Conservation (phyloP, 2,329 filamentous ascomycete species). For the Exophiala xenobiotica region DNA sequence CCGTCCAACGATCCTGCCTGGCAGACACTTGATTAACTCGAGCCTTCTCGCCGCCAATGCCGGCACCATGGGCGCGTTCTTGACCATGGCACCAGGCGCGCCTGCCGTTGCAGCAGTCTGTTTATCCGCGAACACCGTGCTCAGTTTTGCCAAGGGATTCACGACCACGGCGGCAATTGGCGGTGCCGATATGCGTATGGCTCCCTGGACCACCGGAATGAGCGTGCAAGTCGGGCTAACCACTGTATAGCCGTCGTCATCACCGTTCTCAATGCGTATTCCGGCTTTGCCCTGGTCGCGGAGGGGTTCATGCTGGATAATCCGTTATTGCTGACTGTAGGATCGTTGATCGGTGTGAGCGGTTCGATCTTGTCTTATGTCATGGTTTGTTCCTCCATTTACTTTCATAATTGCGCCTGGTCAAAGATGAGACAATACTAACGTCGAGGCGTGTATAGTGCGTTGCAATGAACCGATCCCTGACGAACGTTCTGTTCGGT, state of each 20-base stretch:
- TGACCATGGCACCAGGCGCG: slow-evolving; percentile 76
- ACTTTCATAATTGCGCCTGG: not conserved
- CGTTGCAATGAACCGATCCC: slow-evolving; percentile 84
- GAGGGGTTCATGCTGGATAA: slow-evolving; percentile 93
- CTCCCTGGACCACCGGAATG: slow-evolving; percentile 6
- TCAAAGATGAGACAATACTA: not conserved
- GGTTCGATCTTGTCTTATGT: slow-evolving; percentile 88
- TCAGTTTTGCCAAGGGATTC: slow-evolving; percentile 83
- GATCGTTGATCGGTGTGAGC: slow-evolving; percentile 82
- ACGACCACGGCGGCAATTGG: slow-evolving; percentile 87
- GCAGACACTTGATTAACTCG: slow-evolving; percentile 72
- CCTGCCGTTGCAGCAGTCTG: slow-evolving; percentile 77
- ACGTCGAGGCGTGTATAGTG: too few species aligned
- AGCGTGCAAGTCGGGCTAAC: slow-evolving; percentile 23
- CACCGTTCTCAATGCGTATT: slow-evolving; percentile 86
- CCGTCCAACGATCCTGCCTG: slow-evolving; percentile 68
- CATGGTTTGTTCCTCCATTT: slow-evolving; percentile 41
- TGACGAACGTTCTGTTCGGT: slow-evolving; percentile 88
- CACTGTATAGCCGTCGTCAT: slow-evolving; percentile 67
- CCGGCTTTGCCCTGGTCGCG: slow-evolving; percentile 83
- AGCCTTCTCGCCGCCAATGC: slow-evolving; percentile 72
- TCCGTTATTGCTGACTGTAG: slow-evolving; percentile 77
- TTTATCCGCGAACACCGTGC: slow-evolving; percentile 69
- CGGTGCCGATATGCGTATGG: slow-evolving; percentile 80
- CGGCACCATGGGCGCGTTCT: slow-evolving; percentile 79